Conservation (phyloP, 176 grass and related monocot genomes). For the Rhipidocladum racemiflorum region DNA sequence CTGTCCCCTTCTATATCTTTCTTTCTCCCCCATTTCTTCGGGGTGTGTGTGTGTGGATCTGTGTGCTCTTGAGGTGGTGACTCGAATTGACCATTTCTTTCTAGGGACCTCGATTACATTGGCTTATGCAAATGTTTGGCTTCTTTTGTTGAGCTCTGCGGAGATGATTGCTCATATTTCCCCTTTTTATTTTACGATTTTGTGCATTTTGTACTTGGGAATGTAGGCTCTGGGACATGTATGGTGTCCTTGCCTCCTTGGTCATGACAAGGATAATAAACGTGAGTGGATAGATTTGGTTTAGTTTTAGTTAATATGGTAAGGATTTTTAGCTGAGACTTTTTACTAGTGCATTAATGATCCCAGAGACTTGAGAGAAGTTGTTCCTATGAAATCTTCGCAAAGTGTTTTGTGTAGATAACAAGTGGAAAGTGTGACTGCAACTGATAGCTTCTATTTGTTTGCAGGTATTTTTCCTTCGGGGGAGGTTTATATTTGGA, state of each 20-base stretch:
- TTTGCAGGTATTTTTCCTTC: slow-evolving; percentile 75
- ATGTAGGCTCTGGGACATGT: slow-evolving; percentile 30
- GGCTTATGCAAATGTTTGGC: background rate
- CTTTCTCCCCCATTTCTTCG: background rate
- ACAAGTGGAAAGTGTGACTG: background rate
- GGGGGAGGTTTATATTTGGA: slow-evolving; percentile 95
- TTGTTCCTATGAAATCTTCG: background rate
- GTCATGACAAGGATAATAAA: slow-evolving; percentile 15
- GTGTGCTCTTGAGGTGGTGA: background rate
- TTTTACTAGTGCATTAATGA: slow-evolving; percentile 26
- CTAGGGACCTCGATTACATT: background rate
- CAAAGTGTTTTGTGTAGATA: background rate
- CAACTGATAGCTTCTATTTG: background rate
- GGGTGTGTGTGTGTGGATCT: slow-evolving; percentile 33
- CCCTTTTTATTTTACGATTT: slow-evolving; percentile 22
- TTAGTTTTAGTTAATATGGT: background rate
- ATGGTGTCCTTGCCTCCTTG: background rate
- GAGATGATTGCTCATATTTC: background rate
- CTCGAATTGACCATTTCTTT: background rate
- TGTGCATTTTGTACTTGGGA: slow-evolving; percentile 5
- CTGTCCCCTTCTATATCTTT: background rate
- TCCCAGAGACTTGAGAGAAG: background rate
- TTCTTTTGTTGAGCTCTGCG: slow-evolving; percentile 12
- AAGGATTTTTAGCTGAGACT: slow-evolving; percentile 4
- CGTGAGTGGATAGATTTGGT: background rate